phyloP scores from a whole-genome alignment of 2,329 filamentous ascomycete species.

The Clarireedia hainanense region DNA sequence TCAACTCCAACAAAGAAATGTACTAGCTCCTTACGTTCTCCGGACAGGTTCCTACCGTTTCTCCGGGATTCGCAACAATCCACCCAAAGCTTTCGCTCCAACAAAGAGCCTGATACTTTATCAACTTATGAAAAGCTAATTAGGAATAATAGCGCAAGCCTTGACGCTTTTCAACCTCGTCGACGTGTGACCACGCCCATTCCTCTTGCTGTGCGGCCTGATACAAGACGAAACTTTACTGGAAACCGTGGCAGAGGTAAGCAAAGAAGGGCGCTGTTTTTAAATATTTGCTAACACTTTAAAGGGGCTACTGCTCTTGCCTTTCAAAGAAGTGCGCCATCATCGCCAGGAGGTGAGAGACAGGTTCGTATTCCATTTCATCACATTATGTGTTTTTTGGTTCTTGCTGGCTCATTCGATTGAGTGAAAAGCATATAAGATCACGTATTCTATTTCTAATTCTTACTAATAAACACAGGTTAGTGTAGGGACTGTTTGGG shows the following conservation, averaged over 20 bases:
- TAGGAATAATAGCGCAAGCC: constrained; percentile 34
- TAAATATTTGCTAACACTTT: constrained; percentile 6
- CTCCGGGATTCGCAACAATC: constrained; percentile 33
- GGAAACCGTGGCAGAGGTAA: constrained; percentile 22
- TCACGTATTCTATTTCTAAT: neutral
- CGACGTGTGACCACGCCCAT: constrained; percentile 23
- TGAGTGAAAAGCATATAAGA: no score
- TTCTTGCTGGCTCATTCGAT: no score
- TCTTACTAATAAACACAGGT: constrained; percentile 34
- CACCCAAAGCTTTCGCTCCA: constrained; percentile 43
- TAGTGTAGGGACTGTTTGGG: constrained; percentile 67
- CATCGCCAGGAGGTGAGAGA: constrained; percentile 21
- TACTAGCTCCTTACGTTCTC: constrained; percentile 25
- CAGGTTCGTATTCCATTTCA: constrained; percentile 20
- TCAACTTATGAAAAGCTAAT: constrained; percentile 38
- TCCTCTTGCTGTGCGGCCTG: constrained; percentile 11
- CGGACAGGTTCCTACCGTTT: constrained; percentile 51
- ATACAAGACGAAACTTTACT: constrained; percentile 16
- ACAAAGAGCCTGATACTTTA: constrained; percentile 39
- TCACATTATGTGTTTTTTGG: no score
- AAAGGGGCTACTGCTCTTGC: constrained; percentile 25
- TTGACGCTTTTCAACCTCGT: constrained; percentile 46
- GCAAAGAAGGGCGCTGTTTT: constrained; percentile 2
- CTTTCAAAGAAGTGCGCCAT: constrained; percentile 23
- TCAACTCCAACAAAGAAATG: constrained; percentile 14